These are phyloP conservation scores for Geosiphon pyriformis DNA, from an alignment of 192 early-diverging fungal species.

Conservation along the genomic window DNA sequence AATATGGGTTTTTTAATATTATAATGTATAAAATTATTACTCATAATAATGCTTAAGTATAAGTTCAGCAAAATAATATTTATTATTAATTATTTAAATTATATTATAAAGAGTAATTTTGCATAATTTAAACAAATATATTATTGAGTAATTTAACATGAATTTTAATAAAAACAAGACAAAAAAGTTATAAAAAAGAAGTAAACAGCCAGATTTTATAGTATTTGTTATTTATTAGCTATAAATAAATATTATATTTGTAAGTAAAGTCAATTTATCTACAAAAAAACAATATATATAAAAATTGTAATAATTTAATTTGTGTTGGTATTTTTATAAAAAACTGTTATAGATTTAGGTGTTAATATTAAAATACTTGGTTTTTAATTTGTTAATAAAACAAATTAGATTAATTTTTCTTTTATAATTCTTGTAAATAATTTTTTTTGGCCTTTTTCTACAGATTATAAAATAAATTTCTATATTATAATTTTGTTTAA, in stretches of 20 bases:
- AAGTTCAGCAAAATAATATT: conserved; percentile 8
- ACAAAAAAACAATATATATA: conserved; percentile 18
- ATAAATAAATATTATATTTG: not conserved
- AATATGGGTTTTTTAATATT: conserved; percentile 12
- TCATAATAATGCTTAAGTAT: conserved; percentile 7
- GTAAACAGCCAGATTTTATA: conserved; percentile 20
- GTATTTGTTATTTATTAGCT: conserved; percentile 6
- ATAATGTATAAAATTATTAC: conserved; percentile 6
- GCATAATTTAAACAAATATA: conserved; percentile 15
- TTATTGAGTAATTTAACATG: conserved; percentile 7
- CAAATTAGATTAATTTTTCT: conserved; percentile 10
- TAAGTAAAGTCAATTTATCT: not conserved
- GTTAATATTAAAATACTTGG: conserved; percentile 18
- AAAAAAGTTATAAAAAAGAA: not conserved
- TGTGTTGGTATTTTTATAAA: conserved; percentile 11
- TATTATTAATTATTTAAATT: conserved; percentile 7
- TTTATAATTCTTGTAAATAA: not conserved
- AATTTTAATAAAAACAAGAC: conserved; percentile 17
- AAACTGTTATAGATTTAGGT: conserved; percentile 8
- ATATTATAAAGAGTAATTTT: conserved; percentile 13
- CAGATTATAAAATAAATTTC: conserved; percentile 12
- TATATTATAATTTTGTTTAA: conserved; percentile 16
- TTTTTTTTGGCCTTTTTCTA: not conserved
- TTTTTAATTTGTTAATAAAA: conserved; percentile 14
- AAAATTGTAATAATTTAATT: conserved; percentile 15